phyloP scores from a whole-genome alignment of 2,329 filamentous ascomycete genomes.

The Colletotrichum horii region DNA sequence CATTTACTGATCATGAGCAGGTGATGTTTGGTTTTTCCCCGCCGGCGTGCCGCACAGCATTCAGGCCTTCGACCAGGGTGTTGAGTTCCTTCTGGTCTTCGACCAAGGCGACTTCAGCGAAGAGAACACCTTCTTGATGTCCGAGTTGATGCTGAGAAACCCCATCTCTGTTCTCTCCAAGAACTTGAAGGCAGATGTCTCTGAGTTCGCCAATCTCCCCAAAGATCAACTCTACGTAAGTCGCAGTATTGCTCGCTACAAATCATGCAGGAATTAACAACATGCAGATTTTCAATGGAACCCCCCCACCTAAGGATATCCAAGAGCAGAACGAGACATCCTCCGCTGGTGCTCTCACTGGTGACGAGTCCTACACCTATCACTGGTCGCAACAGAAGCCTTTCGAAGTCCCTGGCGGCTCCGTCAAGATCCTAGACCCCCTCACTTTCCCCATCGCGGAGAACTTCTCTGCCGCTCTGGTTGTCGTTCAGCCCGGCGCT shows the following conservation, averaged over 20 bases:
- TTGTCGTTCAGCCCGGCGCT: constrained; percentile 65
- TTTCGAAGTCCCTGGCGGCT: constrained; percentile 57
- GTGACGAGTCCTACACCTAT: constrained; percentile 49
- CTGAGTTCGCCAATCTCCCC: constrained; percentile 53
- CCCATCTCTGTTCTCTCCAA: constrained; percentile 60
- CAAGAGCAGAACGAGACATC: constrained; percentile 52
- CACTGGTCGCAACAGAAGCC: constrained; percentile 58
- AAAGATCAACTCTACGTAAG: constrained; percentile 46
- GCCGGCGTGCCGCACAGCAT: constrained; percentile 55
- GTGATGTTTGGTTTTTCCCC: constrained; percentile 62
- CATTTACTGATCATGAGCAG: constrained; percentile 21
- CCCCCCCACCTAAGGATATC: constrained; percentile 49
- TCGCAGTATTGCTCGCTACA: not conserved
- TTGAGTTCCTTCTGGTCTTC: constrained; percentile 66
- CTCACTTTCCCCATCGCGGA: constrained; percentile 60
- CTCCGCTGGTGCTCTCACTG: constrained; percentile 45
- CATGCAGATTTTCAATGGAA: constrained; percentile 53
- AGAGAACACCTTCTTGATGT: constrained; percentile 63
- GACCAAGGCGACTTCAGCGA: constrained; percentile 64
- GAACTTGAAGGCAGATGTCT: constrained; percentile 53
- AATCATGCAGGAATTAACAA: not conserved
- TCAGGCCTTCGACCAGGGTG: constrained; percentile 59
- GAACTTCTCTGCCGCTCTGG: constrained; percentile 60
- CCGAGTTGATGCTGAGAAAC: constrained; percentile 56
- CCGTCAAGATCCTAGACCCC: constrained; percentile 64